These are phyloP conservation scores for Tylopilus sp. DNA, from an alignment of 768 basidiomycete species.

Conservation along the genomic window DNA sequence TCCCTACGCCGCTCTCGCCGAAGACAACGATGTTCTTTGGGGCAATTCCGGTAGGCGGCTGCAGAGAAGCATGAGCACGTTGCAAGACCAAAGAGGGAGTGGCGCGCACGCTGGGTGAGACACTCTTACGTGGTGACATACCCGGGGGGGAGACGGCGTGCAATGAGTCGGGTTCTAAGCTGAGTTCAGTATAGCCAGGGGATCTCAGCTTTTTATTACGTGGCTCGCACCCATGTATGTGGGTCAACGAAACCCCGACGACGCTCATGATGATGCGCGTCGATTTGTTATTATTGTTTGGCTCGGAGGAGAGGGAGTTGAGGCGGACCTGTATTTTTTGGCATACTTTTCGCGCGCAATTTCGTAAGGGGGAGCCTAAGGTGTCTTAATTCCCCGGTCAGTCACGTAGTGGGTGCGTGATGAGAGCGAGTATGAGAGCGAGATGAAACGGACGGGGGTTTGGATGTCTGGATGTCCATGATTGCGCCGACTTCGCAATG, in stretches of 20 bases:
- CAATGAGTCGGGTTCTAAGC: conserved; percentile 6
- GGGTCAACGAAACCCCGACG: conserved; percentile 19
- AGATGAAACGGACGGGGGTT: conserved; percentile 18
- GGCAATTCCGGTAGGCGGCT: conserved; percentile 8
- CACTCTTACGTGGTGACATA: conserved; percentile 25
- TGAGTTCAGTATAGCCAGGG: conserved; percentile 6
- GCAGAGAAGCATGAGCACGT: conserved; percentile 6
- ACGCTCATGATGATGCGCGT: conserved; percentile 13
- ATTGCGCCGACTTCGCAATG: conserved; percentile 15
- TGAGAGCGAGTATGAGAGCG: background rate
- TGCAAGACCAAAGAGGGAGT: conserved; percentile 1
- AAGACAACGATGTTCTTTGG: conserved; percentile 27
- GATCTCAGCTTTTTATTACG: conserved; percentile 19
- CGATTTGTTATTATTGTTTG: conserved; percentile 3
- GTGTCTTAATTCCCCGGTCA: conserved; percentile 10
- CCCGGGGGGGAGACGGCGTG: conserved; percentile 11
- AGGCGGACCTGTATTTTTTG: background rate
- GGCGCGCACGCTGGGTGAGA: conserved; percentile 11
- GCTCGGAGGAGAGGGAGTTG: background rate
- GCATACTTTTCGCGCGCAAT: background rate
- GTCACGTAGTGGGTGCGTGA: conserved; percentile 14
- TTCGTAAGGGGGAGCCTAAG: conserved; percentile 9
- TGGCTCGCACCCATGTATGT: conserved; percentile 4
- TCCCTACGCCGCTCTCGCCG: conserved; percentile 32
- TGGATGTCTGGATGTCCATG: conserved; percentile 8